Evolutionary conservation across 2,329 filamentous ascomycete species (phyloP), one percentile per base, ranked within the genome.

Genomic region (Neodidymelliopsis sp.): DNA sequence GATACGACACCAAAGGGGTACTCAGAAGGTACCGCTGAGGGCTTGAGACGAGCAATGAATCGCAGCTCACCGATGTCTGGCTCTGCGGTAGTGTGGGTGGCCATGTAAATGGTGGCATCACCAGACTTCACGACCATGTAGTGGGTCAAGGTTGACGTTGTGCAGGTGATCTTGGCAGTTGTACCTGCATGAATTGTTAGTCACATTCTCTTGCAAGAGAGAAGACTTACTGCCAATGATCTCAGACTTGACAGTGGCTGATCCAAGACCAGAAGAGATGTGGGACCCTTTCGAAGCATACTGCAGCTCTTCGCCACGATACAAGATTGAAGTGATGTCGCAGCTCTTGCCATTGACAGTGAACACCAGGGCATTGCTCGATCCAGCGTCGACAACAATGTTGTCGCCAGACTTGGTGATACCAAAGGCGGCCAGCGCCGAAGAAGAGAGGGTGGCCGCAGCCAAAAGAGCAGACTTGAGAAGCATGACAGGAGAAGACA

Each of bases 291-390:
- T 77, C 35, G 69, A 67, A 6, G 70, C 54, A 57, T 83, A 81
- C 67, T 87, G 85, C 6, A 84, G 77, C 63, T 88, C 82, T 31
- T 77, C 76, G 50, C 82, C 80, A 18, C 81, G 79, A 63, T 79
- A 87, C 43, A 79, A 78, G 66, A 88, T 82, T 0, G 84, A 86
- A 11, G 79, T 85, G 66, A 88, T 84, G 57, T 87, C 85, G 57
- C 84, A 86, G 64, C 74, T 85, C 12, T 74, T 75, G 35, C 77
- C 54, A 22, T 68, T 63, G 11, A 74, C 68, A 6, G 67, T 69
- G 13, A 73, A 61, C 7, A 64, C 55, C n/a, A 74, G 52, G 5
- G 66, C 15, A 33, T 72, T 68, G 18, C 57, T 50, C 1, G 69
- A 66, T 2, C 69, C 71, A 3, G 70, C 64, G 48, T 73, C 70